These are phyloP conservation scores for Ophiosphaerella korrae DNA, from an alignment of 2,329 filamentous ascomycete species.

Conservation along the genomic window DNA sequence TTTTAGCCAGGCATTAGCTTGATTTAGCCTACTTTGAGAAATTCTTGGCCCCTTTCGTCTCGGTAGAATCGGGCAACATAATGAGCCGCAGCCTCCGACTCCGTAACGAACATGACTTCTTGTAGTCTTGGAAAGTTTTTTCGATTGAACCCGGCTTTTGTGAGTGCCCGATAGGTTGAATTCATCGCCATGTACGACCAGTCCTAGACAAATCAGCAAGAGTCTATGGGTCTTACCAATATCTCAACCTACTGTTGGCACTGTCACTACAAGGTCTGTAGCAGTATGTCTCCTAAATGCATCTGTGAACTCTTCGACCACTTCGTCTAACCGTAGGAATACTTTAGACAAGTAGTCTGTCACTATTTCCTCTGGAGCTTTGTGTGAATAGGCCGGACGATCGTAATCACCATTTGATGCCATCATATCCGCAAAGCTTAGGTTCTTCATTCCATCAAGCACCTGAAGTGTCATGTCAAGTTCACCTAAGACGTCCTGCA, in stretches of 20 bases:
- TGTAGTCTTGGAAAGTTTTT: slow-evolving; percentile 27
- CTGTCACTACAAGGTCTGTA: slow-evolving; percentile 36
- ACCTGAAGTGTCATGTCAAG: slow-evolving; percentile 32
- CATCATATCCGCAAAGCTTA: slow-evolving; percentile 17
- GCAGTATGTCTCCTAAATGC: slow-evolving; percentile 11
- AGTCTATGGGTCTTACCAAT: neutral
- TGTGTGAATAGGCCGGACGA: slow-evolving; percentile 26
- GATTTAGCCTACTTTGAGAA: slow-evolving; percentile 6
- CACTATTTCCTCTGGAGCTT: slow-evolving; percentile 33
- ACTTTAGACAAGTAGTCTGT: slow-evolving; percentile 34
- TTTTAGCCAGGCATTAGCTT: neutral
- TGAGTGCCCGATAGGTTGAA: slow-evolving; percentile 30
- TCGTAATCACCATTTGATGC: slow-evolving; percentile 3
- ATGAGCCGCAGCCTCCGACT: slow-evolving; percentile 38
- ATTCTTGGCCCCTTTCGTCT: slow-evolving; percentile 16
- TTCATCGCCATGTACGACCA: slow-evolving; percentile 39
- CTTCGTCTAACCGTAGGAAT: slow-evolving; percentile 16
- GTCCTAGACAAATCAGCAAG: slow-evolving; percentile 16
- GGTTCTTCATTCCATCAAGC: slow-evolving; percentile 36
- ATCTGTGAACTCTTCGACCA: slow-evolving; percentile 12
- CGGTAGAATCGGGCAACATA: slow-evolving; percentile 30
- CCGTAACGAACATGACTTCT: slow-evolving; percentile 31
- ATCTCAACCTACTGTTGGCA: slow-evolving; percentile 20
- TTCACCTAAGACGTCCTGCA: slow-evolving; percentile 23
- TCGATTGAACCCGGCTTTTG: slow-evolving; percentile 33